Conservation (phyloP, 1,284 basidiomycete species). For the Ganoderma lucidum region DNA sequence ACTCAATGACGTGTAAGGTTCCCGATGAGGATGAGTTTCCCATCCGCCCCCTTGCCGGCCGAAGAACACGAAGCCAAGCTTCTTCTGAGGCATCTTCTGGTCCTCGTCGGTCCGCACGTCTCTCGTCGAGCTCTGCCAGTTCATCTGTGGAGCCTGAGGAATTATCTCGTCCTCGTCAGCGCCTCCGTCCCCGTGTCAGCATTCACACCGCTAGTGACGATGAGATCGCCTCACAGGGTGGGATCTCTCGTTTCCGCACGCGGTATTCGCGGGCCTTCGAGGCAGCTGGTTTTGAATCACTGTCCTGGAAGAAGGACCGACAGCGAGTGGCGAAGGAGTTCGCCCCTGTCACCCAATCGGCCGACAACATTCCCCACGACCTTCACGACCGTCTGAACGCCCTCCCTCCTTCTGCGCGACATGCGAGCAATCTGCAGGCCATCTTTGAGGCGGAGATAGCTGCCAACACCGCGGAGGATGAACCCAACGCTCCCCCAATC, state of each 20-base stretch:
- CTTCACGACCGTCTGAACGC: constrained; percentile 44
- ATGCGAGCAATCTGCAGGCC: constrained; percentile 39
- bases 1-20: neutral
- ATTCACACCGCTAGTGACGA: constrained; percentile 28
- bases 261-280: constrained; percentile 20
- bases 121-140: constrained; percentile 28
- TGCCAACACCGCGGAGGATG: constrained; percentile 53
- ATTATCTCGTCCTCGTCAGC: constrained; percentile 12
- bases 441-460: constrained; percentile 44
- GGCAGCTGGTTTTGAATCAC: constrained; percentile 27
- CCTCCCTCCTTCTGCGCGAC: constrained; percentile 28
- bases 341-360: constrained; percentile 31
- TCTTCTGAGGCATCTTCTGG: constrained; percentile 15
- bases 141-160: constrained; percentile 32
- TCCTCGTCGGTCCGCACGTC: constrained; percentile 29
- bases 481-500: constrained; percentile 72
- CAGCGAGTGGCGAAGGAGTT: constrained; percentile 34
- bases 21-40: constrained; percentile 10
- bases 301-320: constrained; percentile 36
- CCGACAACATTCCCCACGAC: constrained; percentile 43
- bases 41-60: constrained; percentile 6
- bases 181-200: constrained; percentile 18
- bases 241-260: constrained; percentile 8
- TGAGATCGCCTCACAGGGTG: constrained; percentile 16
- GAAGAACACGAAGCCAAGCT: constrained; percentile 17